Conservation (phyloP, 2,329 filamentous ascomycete species). For the Ascochyta pisi region DNA sequence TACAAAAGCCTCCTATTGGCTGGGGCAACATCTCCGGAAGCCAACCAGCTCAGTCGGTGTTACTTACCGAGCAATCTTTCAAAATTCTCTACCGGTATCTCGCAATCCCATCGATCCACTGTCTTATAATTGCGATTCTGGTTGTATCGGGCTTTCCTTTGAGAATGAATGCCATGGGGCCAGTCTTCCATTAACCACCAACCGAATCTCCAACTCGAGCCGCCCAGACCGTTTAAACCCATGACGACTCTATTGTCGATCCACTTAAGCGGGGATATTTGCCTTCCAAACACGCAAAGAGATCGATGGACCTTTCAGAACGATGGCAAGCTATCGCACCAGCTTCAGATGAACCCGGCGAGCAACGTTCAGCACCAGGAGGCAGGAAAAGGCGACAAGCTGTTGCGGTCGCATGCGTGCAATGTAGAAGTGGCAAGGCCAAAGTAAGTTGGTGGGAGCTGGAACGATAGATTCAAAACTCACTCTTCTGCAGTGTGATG, state of each 20-base stretch:
- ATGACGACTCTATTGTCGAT: slow-evolving; percentile 13
- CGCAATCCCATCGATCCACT: not conserved
- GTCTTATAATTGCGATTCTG: slow-evolving; percentile 1
- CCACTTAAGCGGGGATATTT: slow-evolving; percentile 12
- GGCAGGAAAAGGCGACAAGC: slow-evolving; percentile 28
- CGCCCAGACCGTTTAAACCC: slow-evolving; percentile 3
- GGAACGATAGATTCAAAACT: not conserved
- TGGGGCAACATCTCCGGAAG: slow-evolving; percentile 14
- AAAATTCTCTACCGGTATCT: slow-evolving; percentile 13
- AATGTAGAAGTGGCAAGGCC: slow-evolving; percentile 33
- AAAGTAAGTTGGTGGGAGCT: slow-evolving; percentile 26
- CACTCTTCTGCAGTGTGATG: slow-evolving; percentile 28
- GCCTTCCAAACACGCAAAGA: not conserved
- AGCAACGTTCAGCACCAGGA: slow-evolving; percentile 27
- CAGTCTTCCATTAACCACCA: not conserved
- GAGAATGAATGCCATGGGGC: not conserved
- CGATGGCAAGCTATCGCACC: slow-evolving; percentile 36
- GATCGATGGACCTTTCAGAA: slow-evolving; percentile 29
- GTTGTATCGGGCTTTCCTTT: not conserved
- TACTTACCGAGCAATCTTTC: slow-evolving; percentile 16
- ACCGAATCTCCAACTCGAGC: not conserved
- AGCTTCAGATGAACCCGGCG: slow-evolving; percentile 30
- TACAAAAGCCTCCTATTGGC: slow-evolving; percentile 13
- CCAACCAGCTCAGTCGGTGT: slow-evolving; percentile 8
- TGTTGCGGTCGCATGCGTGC: slow-evolving; percentile 33